Evolutionary conservation across 2,329 filamentous ascomycete species (phyloP).

Genomic region (Colletotrichum viniferum): DNA sequence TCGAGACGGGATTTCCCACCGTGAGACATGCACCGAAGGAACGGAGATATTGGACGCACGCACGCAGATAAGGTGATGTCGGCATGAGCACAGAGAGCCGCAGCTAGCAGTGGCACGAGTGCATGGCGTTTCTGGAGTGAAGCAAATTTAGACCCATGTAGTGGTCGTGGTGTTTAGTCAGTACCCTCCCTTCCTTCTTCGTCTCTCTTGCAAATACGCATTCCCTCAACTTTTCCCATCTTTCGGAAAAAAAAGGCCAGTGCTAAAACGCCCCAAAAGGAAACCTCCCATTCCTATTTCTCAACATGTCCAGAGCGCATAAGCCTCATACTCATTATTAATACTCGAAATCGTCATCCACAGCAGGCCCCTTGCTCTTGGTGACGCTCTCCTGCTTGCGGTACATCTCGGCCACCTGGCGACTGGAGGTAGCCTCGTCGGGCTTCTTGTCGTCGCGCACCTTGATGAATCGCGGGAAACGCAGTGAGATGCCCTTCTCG

Average conservation of each 20-base stretch:
- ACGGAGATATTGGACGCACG: not conserved
- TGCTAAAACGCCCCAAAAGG: not conserved
- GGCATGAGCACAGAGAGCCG: not conserved
- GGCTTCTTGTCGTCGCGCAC: slow-evolving; percentile 94
- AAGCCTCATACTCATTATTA: slow-evolving; percentile 53
- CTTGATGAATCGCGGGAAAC: slow-evolving; percentile 94
- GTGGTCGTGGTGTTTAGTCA: not conserved
- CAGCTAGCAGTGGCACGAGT: not conserved
- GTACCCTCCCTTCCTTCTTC: not conserved
- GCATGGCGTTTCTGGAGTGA: not conserved
- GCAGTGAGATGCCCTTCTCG: slow-evolving; percentile 81
- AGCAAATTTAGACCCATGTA: not conserved
- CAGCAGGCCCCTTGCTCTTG: slow-evolving; percentile 83
- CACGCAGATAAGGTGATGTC: not conserved
- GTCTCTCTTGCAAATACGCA: not conserved
- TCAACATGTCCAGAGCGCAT: not conserved
- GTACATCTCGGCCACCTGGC: slow-evolving; percentile 97
- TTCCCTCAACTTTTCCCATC: not conserved
- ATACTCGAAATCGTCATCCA: slow-evolving; percentile 99
- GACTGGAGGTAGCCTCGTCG: slow-evolving; percentile 82
- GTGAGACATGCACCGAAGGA: not conserved
- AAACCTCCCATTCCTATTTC: not conserved
- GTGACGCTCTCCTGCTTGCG: slow-evolving; percentile 88
- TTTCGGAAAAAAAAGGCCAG: not conserved
- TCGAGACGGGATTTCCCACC: not conserved